Evolutionary conservation across 164 flowering plant species (phyloP).

Genomic region (Umbilicus rupestris): DNA sequence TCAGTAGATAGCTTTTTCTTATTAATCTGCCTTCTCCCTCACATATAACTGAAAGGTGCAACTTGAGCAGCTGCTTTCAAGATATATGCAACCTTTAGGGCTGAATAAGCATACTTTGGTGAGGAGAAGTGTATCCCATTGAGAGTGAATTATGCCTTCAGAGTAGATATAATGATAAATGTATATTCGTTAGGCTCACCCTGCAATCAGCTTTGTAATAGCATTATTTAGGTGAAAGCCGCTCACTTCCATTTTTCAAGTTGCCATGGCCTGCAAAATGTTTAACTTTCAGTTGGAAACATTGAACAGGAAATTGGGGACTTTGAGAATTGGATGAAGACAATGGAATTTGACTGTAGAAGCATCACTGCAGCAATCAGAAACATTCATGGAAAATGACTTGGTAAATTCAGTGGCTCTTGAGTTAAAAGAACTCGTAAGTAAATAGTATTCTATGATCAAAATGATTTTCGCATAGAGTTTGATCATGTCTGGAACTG

Average conservation of each 20-base stretch:
- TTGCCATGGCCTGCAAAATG: background rate
- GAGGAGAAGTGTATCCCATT: no score
- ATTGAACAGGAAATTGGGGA: slow-evolving; percentile 77
- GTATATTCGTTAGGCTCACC: background rate
- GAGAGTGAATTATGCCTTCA: no score
- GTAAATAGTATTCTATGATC: no score
- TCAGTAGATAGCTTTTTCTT: no score
- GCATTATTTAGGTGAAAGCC: no score
- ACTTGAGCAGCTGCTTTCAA: background rate
- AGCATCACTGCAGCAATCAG: slow-evolving; percentile 62
- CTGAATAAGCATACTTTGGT: background rate
- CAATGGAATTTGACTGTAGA: slow-evolving; percentile 82
- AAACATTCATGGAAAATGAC: slow-evolving; percentile 34
- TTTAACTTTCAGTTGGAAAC: background rate
- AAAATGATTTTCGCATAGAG: no score
- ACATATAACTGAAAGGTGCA: background rate
- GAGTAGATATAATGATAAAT: background rate
- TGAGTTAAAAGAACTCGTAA: no score
- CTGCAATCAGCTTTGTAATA: no score
- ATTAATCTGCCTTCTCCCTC: background rate
- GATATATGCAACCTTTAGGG: background rate
- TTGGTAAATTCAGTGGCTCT: background rate
- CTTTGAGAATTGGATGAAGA: slow-evolving; percentile 94
- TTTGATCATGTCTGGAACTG: no score
- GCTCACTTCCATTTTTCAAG: no score